Percentiles rank a stretch among this genome's conserved stretches.
Conservation (phyloP, 1,139 yeast genomes). For the Groenewaldozyma auringiensis region DNA sequence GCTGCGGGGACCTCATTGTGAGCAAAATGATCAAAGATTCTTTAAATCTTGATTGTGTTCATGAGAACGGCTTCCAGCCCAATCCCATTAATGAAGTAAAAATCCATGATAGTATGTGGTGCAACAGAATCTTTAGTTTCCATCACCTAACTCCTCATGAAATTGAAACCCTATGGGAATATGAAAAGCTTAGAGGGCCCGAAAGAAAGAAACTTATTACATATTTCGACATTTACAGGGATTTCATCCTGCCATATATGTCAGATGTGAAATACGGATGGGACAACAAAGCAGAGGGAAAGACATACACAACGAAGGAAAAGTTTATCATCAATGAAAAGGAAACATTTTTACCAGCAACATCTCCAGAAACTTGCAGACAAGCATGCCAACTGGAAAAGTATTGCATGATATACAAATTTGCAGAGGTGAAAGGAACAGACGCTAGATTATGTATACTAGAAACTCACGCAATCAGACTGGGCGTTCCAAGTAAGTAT, state of each 20-base stretch:
- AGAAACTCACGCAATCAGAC: constrained; percentile 10
- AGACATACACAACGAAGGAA: constrained; percentile 12
- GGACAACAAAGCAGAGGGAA: constrained; percentile 24
- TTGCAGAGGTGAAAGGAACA: constrained; percentile 12
- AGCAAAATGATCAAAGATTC: constrained; percentile 19
- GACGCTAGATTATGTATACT: constrained; percentile 15
- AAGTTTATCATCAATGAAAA: constrained; percentile 12
- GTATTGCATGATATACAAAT: constrained; percentile 24
- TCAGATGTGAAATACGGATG: constrained; percentile 21
- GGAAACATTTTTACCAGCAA: constrained; percentile 17
- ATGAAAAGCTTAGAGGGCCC: constrained; percentile 27
- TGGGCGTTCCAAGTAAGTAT: constrained; percentile 14
- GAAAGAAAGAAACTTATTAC: constrained; percentile 22
- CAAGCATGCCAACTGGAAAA: constrained; percentile 18
- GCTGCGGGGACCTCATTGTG: constrained; percentile 34
- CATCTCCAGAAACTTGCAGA: constrained; percentile 19
- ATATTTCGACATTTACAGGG: constrained; percentile 29
- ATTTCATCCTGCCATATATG: constrained; percentile 29
- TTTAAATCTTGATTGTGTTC: constrained; percentile 16
- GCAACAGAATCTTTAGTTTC: constrained; percentile 30
- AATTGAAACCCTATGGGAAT: constrained; percentile 31
- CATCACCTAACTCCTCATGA: constrained; percentile 31
- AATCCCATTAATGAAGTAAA: constrained; percentile 21
- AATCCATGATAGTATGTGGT: constrained; percentile 23
- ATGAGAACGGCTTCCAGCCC: constrained; percentile 28